phyloP scores from a whole-genome alignment of 2,329 filamentous ascomycete genomes.

The Leptographium galeiforme region DNA sequence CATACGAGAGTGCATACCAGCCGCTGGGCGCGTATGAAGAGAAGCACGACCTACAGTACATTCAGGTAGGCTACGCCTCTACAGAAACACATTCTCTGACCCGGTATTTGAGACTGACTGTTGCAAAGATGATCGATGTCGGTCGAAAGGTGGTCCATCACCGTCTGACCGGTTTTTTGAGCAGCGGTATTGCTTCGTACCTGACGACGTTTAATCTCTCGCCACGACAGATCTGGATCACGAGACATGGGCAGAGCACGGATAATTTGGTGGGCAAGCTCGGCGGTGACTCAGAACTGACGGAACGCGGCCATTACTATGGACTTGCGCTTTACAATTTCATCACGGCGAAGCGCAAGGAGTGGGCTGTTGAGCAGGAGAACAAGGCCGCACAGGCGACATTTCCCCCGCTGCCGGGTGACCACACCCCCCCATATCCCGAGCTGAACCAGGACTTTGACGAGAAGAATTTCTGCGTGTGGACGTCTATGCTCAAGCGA shows the following conservation, averaged over 20 bases:
- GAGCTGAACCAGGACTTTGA: slow-evolving; percentile 58
- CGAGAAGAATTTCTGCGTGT: slow-evolving; percentile 90
- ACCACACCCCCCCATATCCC: slow-evolving; percentile 89
- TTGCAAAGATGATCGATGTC: slow-evolving; percentile 74
- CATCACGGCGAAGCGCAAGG: slow-evolving; percentile 63
- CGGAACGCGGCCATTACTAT: slow-evolving; percentile 66
- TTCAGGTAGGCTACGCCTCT: slow-evolving; percentile 40
- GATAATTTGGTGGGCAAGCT: slow-evolving; percentile 84
- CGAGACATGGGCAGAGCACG: slow-evolving; percentile 77
- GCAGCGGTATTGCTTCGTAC: slow-evolving; percentile 85
- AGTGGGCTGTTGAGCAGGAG: slow-evolving; percentile 74
- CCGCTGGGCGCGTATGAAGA: slow-evolving; percentile 87
- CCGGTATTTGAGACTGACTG: background rate
- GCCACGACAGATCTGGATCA: slow-evolving; percentile 95
- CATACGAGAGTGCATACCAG: slow-evolving; percentile 90
- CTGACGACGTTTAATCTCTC: slow-evolving; percentile 94
- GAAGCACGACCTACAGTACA: slow-evolving; percentile 80
- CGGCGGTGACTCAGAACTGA: slow-evolving; percentile 78
- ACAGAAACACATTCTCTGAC: background rate
- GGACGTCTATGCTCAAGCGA: slow-evolving; percentile 93
- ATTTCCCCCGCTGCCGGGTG: slow-evolving; percentile 82
- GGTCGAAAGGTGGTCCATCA: slow-evolving; percentile 87
- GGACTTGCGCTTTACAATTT: slow-evolving; percentile 70
- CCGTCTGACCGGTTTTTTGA: slow-evolving; percentile 81
- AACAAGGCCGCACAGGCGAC: slow-evolving; percentile 62